Evolutionary conservation across 345 rosid genomes (phyloP).

Genomic region (Carallia brachiata): DNA sequence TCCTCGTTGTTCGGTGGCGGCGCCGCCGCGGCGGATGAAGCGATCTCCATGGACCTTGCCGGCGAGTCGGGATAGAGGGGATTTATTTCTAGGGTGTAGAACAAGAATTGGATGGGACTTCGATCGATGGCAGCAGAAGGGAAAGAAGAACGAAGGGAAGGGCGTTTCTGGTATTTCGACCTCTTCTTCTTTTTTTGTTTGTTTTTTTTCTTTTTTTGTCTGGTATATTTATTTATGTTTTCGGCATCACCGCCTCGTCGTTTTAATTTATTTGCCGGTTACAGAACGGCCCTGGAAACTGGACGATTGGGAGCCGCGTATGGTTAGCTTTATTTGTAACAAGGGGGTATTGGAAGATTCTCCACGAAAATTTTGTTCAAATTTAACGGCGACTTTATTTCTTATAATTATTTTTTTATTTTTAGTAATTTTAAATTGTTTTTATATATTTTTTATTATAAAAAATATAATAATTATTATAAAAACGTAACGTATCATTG

Average conservation of each 20-base stretch:
- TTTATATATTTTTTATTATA: too few relatives aligned
- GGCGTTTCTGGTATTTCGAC: neutral
- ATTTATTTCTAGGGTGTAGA: neutral
- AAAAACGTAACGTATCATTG: too few relatives aligned
- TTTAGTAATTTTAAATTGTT: too few relatives aligned
- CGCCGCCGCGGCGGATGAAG: slow-evolving; percentile 30
- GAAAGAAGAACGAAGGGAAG: neutral
- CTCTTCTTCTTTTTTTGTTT: neutral
- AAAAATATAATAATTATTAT: too few relatives aligned
- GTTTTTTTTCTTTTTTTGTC: neutral
- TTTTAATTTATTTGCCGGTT: too few relatives aligned
- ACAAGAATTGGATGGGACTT: neutral
- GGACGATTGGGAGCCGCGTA: too few relatives aligned
- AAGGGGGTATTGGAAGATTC: too few relatives aligned
- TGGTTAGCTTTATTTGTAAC: too few relatives aligned
- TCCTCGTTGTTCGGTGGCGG: slow-evolving; percentile 6
- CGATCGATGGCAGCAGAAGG: neutral
- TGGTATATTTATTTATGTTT: neutral
- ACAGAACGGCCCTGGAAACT: too few relatives aligned
- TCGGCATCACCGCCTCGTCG: neutral
- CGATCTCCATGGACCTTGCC: slow-evolving; percentile 45
- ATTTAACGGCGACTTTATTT: too few relatives aligned
- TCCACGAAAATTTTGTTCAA: too few relatives aligned
- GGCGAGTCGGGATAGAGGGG: neutral
- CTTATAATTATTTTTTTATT: too few relatives aligned